Conservation (phyloP, 225 moss, liverwort and hornwort species). For the Bryoerythrophyllum caledonicum region DNA sequence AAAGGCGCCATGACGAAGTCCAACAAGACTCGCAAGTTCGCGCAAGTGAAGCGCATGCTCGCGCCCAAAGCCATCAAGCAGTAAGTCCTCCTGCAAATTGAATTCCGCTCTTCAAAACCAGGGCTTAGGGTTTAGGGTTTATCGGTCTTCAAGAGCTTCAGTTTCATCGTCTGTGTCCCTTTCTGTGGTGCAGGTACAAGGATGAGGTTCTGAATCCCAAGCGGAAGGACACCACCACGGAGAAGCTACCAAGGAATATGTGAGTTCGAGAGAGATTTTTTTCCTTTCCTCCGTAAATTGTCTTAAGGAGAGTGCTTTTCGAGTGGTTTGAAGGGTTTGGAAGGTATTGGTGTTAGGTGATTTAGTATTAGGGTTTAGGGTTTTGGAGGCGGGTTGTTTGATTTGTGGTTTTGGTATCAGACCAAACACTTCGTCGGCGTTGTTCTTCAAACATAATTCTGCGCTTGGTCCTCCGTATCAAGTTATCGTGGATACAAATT, state of each 20-base stretch:
- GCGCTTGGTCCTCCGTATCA: slow-evolving; percentile 97
- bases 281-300: too few species aligned
- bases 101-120: not conserved
- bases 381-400: not conserved
- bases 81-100: slow-evolving; percentile 34
- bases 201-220: slow-evolving; percentile 86
- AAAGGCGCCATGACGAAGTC: slow-evolving; percentile 66
- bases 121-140: not conserved
- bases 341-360: not conserved
- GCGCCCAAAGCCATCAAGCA: slow-evolving; percentile 82
- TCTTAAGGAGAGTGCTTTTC: not conserved
- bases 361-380: not conserved
- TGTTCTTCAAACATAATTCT: slow-evolving; percentile 90
- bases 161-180: slow-evolving; percentile 18
- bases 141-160: not conserved
- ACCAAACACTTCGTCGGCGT: slow-evolving; percentile 86
- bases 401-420: slow-evolving; percentile 26
- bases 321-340: not conserved
- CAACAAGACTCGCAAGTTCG: slow-evolving; percentile 84
- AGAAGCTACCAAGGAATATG: slow-evolving; percentile 86
- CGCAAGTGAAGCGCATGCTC: slow-evolving; percentile 86
- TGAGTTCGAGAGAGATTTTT: slow-evolving; percentile 9
- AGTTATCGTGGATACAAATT: slow-evolving; percentile 96
- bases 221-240: slow-evolving; percentile 50
- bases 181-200: slow-evolving; percentile 70